phyloP scores from a whole-genome alignment of 2,329 filamentous ascomycete genomes.

The Tolypocladium amazonense region DNA sequence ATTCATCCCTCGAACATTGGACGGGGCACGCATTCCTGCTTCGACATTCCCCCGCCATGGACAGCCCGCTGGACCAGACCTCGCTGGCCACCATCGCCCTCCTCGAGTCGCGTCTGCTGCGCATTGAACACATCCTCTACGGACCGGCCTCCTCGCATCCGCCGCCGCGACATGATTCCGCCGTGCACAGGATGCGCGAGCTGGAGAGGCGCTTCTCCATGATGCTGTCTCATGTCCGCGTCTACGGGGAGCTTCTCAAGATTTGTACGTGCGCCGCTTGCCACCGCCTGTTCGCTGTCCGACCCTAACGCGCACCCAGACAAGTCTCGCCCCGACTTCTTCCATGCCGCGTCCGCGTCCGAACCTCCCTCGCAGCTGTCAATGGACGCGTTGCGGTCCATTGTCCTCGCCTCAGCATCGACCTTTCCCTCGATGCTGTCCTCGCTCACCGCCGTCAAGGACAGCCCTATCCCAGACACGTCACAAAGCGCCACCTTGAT shows the following conservation, averaged over 20 bases:
- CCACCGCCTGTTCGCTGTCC: neutral
- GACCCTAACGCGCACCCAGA: constrained; percentile 24
- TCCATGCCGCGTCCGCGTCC: constrained; percentile 34
- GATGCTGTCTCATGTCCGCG: constrained; percentile 39
- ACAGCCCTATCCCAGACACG: constrained; percentile 47
- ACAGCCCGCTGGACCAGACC: constrained; percentile 36
- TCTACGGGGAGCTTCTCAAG: constrained; percentile 48
- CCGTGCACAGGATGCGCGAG: constrained; percentile 32
- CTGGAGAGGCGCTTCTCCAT: constrained; percentile 43
- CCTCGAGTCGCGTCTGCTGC: constrained; percentile 47
- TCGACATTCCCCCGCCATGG: constrained; percentile 11
- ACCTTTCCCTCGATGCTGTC: constrained; percentile 46
- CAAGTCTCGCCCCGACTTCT: constrained; percentile 42
- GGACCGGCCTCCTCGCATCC: constrained; percentile 27
- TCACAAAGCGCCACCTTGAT: constrained; percentile 45
- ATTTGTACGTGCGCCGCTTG: constrained; percentile 36
- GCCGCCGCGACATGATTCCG: constrained; percentile 25
- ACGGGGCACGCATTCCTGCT: neutral
- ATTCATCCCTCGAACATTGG: neutral
- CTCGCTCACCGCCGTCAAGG: constrained; percentile 43
- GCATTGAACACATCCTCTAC: constrained; percentile 48
- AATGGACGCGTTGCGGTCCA: constrained; percentile 39
- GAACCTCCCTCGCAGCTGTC: constrained; percentile 42
- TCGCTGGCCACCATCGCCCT: constrained; percentile 44
- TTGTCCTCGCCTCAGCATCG: constrained; percentile 45